These are phyloP conservation scores for Lepidium africanum DNA, from an alignment of 345 rosid species.

Conservation along the genomic window DNA sequence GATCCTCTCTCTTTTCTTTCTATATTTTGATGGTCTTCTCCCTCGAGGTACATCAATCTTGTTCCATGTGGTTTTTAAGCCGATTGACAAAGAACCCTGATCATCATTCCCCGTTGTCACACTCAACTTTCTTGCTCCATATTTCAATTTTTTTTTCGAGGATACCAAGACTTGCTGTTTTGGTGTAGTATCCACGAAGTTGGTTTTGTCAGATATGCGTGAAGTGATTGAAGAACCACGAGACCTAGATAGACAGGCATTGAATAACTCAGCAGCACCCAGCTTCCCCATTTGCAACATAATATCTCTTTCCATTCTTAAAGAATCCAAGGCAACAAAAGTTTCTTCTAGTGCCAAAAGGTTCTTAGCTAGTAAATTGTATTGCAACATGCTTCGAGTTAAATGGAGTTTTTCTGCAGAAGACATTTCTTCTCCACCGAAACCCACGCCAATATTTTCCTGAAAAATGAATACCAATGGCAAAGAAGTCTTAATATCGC, in stretches of 20 bases:
- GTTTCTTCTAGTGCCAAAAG: constrained; percentile 56
- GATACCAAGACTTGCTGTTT: constrained; percentile 27
- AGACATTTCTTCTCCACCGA: constrained; percentile 26
- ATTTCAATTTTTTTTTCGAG: constrained; percentile 35
- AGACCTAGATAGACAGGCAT: constrained; percentile 34
- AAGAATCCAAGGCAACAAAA: constrained; percentile 37
- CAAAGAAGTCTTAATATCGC: background rate
- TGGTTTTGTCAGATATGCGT: constrained; percentile 31
- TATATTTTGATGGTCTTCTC: constrained; percentile 32
- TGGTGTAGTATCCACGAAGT: constrained; percentile 3
- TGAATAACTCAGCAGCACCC: constrained; percentile 58
- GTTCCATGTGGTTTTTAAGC: constrained; percentile 18
- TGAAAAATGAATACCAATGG: background rate
- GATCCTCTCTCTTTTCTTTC: constrained; percentile 42
- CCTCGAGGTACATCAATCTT: constrained; percentile 18
- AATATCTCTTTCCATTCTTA: constrained; percentile 56
- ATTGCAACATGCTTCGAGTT: constrained; percentile 28
- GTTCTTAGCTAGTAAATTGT: constrained; percentile 55
- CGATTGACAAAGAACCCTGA: constrained; percentile 5
- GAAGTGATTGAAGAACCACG: constrained; percentile 25
- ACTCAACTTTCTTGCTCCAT: constrained; percentile 39
- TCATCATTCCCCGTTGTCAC: constrained; percentile 8
- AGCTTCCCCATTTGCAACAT: constrained; percentile 52
- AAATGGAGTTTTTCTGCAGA: constrained; percentile 6
- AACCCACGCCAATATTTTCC: constrained; percentile 20